Evolutionary conservation across 106 monocot species (phyloP).

Genomic region (Dactylorhiza incarnata): DNA sequence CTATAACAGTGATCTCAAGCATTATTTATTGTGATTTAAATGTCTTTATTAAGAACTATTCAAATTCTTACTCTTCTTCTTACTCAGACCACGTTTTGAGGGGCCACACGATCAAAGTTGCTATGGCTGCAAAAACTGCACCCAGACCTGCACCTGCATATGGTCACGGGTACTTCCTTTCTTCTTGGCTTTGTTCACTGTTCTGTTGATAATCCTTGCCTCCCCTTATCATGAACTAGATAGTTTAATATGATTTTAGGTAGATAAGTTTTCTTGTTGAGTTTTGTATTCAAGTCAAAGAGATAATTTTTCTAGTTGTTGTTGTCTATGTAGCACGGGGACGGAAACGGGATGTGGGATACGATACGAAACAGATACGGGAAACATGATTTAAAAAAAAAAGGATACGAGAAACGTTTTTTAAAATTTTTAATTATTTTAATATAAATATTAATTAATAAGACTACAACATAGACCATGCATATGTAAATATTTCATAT

Average conservation of each 20-base stretch:
- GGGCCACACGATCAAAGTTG: slow-evolving; percentile 68
- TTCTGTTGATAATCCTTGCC: background rate
- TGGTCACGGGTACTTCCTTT: slow-evolving; percentile 62
- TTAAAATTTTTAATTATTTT: too few relatives aligned
- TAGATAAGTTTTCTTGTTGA: background rate
- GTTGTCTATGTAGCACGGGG: too few relatives aligned
- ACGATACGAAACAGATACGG: too few relatives aligned
- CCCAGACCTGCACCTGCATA: slow-evolving; percentile 70
- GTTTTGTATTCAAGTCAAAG: background rate
- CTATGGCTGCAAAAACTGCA: slow-evolving; percentile 96
- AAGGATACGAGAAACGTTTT: too few relatives aligned
- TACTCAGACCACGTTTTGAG: slow-evolving; percentile 75
- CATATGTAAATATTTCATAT: too few relatives aligned
- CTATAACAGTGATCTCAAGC: slow-evolving; percentile 56
- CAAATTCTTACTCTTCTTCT: slow-evolving; percentile 8
- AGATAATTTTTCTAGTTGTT: background rate
- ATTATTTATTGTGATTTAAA: background rate
- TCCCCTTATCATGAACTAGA: background rate
- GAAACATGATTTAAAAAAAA: too few relatives aligned
- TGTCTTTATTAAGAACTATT: background rate
- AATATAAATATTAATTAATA: too few relatives aligned
- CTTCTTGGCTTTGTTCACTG: background rate
- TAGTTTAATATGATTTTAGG: background rate
- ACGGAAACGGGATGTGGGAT: too few relatives aligned
- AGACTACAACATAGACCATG: too few relatives aligned